Conservation (phyloP, 306 rosid species). For the Casuarina equisetifolia region DNA sequence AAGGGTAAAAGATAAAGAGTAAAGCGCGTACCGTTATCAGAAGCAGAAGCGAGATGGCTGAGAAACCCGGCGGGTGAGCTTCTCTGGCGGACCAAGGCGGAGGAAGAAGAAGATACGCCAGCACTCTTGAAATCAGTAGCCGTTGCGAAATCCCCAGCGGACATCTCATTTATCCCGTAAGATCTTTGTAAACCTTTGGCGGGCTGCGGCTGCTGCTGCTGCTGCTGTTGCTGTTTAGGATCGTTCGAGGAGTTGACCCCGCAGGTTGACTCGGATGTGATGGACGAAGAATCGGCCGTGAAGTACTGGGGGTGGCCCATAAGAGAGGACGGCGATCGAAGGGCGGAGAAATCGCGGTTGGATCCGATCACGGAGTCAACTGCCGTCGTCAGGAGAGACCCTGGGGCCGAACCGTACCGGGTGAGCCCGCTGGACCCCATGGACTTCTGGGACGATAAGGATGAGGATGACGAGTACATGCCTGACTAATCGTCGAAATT, state of each 20-base stretch:
- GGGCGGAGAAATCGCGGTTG: slow-evolving; percentile 38
- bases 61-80: slow-evolving; percentile 94
- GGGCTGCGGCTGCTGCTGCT: not conserved
- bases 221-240: not conserved
- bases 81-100: slow-evolving; percentile 72
- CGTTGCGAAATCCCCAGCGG: slow-evolving; percentile 28
- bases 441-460: slow-evolving; percentile 45
- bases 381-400: slow-evolving; percentile 59
- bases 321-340: slow-evolving; percentile 27
- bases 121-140: slow-evolving; percentile 13
- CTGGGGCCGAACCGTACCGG: slow-evolving; percentile 73
- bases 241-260: slow-evolving; percentile 34
- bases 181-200: slow-evolving; percentile 32
- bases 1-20: not conserved
- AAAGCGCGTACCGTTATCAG: slow-evolving; percentile 37
- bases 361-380: slow-evolving; percentile 62
- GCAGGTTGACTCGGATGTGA: slow-evolving; percentile 40
- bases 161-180: slow-evolving; percentile 40
- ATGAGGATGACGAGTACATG: slow-evolving; percentile 55
- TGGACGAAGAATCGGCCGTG: slow-evolving; percentile 43
- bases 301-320: slow-evolving; percentile 35
- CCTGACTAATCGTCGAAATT: not conserved
- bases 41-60: slow-evolving; percentile 42
- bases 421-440: slow-evolving; percentile 47
- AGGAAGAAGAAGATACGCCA: slow-evolving; percentile 30